Conservation (phyloP, 2,329 filamentous ascomycete genomes). For the Nectriaceae sp. region DNA sequence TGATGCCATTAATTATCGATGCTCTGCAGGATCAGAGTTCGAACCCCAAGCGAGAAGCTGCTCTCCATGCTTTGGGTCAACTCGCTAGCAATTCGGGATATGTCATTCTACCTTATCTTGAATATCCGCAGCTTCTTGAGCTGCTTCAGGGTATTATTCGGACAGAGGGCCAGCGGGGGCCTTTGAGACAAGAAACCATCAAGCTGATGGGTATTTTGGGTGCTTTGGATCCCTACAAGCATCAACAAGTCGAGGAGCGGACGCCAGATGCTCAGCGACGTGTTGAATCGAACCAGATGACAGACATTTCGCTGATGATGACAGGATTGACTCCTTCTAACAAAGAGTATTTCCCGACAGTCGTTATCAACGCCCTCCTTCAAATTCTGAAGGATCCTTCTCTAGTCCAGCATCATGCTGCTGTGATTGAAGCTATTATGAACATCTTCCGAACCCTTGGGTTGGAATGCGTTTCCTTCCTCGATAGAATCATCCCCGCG, state of each 20-base stretch:
- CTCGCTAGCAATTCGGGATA: constrained; percentile 96
- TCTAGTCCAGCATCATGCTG: constrained; percentile 85
- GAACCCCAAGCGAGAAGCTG: constrained; percentile 85
- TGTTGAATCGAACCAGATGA: constrained; percentile 66
- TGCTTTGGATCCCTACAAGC: constrained; percentile 92
- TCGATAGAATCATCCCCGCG: constrained; percentile 90
- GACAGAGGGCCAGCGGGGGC: constrained; percentile 80
- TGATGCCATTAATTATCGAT: constrained; percentile 95
- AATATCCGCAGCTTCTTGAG: constrained; percentile 91
- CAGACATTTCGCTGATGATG: constrained; percentile 98
- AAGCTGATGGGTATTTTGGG: constrained; percentile 95
- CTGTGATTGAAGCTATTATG: constrained; percentile 97
- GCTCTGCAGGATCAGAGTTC: constrained; percentile 94
- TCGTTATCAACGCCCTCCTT: constrained; percentile 94
- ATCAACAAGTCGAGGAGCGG: constrained; percentile 90
- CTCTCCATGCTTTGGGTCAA: constrained; percentile 86
- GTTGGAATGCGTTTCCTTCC: constrained; percentile 92
- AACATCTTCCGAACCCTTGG: constrained; percentile 97
- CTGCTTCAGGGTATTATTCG: constrained; percentile 94
- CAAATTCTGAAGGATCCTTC: constrained; percentile 91
- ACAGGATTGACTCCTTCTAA: constrained; percentile 92
- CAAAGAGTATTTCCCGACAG: constrained; percentile 97
- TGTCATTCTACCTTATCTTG: constrained; percentile 92
- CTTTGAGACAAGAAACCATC: constrained; percentile 89
- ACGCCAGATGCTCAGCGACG: constrained; percentile 77